Evolutionary conservation across 2,329 filamentous ascomycete genomes (phyloP).

Genomic region (Botrytis deweyae): DNA sequence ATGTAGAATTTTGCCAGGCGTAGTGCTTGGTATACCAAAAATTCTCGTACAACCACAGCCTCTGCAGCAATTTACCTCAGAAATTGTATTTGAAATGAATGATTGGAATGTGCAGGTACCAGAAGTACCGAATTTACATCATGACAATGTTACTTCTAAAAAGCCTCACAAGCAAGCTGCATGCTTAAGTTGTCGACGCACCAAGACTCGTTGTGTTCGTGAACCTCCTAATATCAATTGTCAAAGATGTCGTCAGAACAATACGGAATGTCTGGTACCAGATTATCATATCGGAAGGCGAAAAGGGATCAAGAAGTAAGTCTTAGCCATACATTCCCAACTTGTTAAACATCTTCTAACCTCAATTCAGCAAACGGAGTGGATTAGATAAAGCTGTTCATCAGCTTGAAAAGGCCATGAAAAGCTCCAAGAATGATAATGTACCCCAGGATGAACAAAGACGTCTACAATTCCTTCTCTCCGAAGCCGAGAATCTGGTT

Average conservation of each 20-base stretch:
- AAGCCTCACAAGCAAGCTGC: constrained; percentile 47
- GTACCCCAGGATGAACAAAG: constrained; percentile 45
- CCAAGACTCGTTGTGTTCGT: constrained; percentile 67
- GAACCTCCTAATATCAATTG: constrained; percentile 53
- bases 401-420: constrained; percentile 70
- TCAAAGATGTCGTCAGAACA: constrained; percentile 59
- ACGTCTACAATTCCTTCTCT: constrained; percentile 52
- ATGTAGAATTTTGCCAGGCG: neutral
- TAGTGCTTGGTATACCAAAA: neutral
- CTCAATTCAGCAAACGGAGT: constrained; percentile 61
- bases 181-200: constrained; percentile 63
- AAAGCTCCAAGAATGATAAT: constrained; percentile 47
- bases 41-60: neutral
- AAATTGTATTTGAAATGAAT: constrained; percentile 5
- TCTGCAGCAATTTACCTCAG: neutral
- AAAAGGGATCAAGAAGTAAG: constrained; percentile 75
- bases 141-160: neutral
- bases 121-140: neutral
- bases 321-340: neutral
- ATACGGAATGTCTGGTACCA: constrained; percentile 64
- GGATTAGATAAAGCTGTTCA: constrained; percentile 72
- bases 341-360: neutral
- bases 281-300: constrained; percentile 72
- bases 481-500: constrained; percentile 47
- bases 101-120: neutral